phyloP scores from a whole-genome alignment of 2,329 filamentous ascomycete species.

The Dactylellina cionopaga region DNA sequence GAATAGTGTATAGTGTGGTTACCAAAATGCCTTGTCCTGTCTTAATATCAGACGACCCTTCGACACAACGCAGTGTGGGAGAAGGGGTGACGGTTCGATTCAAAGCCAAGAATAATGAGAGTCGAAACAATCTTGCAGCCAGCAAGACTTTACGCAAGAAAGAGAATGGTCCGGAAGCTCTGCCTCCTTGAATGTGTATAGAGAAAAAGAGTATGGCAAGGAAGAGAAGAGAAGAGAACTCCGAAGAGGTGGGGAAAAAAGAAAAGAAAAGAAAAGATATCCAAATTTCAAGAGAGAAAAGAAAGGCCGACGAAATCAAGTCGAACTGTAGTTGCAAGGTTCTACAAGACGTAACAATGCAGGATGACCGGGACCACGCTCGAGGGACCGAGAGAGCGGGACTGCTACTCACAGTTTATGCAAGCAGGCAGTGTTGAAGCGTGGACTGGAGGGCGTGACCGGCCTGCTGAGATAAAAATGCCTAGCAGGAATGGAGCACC shows the following conservation, averaged over 20 bases:
- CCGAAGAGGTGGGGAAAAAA: background rate
- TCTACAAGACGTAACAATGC: constrained; percentile 50
- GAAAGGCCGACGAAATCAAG: constrained; percentile 31
- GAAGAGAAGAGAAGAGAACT: constrained; percentile 39
- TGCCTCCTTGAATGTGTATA: constrained; percentile 49
- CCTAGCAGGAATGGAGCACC: constrained; percentile 41
- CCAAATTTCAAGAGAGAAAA: constrained; percentile 38
- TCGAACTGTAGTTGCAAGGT: constrained; percentile 36
- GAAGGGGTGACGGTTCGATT: constrained; percentile 29
- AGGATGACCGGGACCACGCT: constrained; percentile 40
- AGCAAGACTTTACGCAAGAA: constrained; percentile 31
- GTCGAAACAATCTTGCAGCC: constrained; percentile 28
- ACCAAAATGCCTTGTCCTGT: constrained; percentile 25
- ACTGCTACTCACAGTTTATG: constrained; percentile 24
- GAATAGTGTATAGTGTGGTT: constrained; percentile 19
- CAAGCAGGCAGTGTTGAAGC: constrained; percentile 41
- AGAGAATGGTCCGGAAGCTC: constrained; percentile 50
- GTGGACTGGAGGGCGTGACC: constrained; percentile 36
- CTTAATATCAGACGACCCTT: constrained; percentile 25
- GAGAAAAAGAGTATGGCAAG: constrained; percentile 29
- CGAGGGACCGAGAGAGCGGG: constrained; percentile 37
- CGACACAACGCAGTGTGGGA: constrained; percentile 27
- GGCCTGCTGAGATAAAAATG: constrained; percentile 33
- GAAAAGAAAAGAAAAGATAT: constrained; percentile 35
- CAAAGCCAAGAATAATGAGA: too few species aligned